Evolutionary conservation across 306 rosid species (phyloP).

Genomic region (Dalbergia oliveri): DNA sequence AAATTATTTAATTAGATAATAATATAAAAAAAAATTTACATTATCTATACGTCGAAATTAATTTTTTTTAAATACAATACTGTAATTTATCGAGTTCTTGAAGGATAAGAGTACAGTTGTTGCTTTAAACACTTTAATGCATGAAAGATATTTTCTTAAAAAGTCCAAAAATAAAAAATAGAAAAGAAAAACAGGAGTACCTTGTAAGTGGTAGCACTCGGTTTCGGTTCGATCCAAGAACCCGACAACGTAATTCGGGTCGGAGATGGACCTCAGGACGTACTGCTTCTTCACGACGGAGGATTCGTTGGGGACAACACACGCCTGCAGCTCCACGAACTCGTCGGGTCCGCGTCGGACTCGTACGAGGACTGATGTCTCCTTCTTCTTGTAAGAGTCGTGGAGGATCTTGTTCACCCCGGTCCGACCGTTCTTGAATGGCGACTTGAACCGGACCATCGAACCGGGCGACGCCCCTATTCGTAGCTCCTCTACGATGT

Average conservation of each 20-base stretch:
- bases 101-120: too few relatives aligned
- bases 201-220: constrained; percentile 85
- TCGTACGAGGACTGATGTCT: constrained; percentile 72
- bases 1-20: too few relatives aligned
- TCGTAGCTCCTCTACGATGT: constrained; percentile 84
- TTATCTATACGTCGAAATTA: too few relatives aligned
- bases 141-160: too few relatives aligned
- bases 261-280: constrained; percentile 76
- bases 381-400: constrained; percentile 71
- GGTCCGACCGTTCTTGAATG: constrained; percentile 77
- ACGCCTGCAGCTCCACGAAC: constrained; percentile 79
- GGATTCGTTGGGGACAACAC: constrained; percentile 86
- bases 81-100: too few relatives aligned
- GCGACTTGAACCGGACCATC: constrained; percentile 57
- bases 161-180: not conserved
- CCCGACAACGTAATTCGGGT: constrained; percentile 80
- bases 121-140: too few relatives aligned
- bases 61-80: too few relatives aligned
- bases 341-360: constrained; percentile 80
- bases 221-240: constrained; percentile 82
- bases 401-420: constrained; percentile 84
- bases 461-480: constrained; percentile 58
- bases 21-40: too few relatives aligned
- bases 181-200: constrained; percentile 39
- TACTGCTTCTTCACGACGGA: constrained; percentile 66